These are phyloP conservation scores for sweet orange (Citrus sinensis) DNA, from an alignment of 345 rosid species.

Conservation along the genomic window DNA sequence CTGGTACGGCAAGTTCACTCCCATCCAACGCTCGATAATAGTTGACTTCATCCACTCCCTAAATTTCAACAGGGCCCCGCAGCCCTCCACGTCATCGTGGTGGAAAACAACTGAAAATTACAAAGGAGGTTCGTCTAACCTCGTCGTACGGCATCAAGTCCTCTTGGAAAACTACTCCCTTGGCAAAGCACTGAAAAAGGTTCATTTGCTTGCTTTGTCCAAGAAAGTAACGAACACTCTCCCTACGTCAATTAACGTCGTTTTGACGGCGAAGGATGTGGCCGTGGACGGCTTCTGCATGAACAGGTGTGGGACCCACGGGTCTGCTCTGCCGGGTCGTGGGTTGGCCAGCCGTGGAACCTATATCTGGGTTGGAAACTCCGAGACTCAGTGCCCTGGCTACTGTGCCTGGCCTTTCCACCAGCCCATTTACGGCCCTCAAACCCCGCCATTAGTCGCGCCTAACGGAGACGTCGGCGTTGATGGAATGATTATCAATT, in stretches of 20 bases:
- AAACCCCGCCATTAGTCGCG: conserved; percentile 70
- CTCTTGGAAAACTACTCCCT: conserved; percentile 57
- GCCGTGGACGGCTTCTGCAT: conserved; percentile 75
- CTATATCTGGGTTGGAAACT: conserved; percentile 85
- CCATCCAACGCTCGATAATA: conserved; percentile 66
- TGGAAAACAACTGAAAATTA: conserved; percentile 83
- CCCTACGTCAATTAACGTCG: conserved; percentile 45
- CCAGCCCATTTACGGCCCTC: conserved; percentile 89
- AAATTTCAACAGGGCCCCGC: conserved; percentile 16
- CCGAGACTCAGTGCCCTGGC: conserved; percentile 82
- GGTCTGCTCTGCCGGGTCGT: conserved; percentile 18
- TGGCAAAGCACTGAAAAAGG: conserved; percentile 50
- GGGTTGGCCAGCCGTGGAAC: conserved; percentile 36
- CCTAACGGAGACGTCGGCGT: conserved; percentile 94
- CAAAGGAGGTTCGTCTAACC: conserved; percentile 41
- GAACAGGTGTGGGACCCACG: conserved; percentile 82
- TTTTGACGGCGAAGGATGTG: conserved; percentile 77
- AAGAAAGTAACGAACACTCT: conserved; percentile 30
- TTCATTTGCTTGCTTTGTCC: conserved; percentile 57
- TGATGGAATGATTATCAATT: conserved; percentile 86
- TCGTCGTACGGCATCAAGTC: conserved; percentile 56
- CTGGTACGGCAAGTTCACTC: conserved; percentile 82
- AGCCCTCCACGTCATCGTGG: conserved; percentile 68
- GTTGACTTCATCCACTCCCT: conserved; percentile 74
- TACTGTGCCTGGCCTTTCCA: conserved; percentile 99